phyloP scores from a whole-genome alignment of 2,329 filamentous ascomycete species.

The Fusarium zealandicum region DNA sequence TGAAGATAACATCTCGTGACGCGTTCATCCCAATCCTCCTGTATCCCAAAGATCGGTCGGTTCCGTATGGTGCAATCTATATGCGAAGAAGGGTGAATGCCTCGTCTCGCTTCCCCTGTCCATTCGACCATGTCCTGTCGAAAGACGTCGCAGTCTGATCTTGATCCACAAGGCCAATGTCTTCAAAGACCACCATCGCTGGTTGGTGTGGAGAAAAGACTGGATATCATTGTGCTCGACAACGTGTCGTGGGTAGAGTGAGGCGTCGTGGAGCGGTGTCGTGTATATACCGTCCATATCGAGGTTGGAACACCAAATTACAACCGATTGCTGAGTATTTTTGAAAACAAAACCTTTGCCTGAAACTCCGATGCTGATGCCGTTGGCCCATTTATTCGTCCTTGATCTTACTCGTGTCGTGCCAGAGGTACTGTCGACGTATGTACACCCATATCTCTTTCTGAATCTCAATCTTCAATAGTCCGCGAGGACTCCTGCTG shows the following conservation, averaged over 20 bases:
- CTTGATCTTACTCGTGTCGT: constrained; percentile 34
- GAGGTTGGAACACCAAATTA: constrained; percentile 37
- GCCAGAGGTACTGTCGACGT: constrained; percentile 29
- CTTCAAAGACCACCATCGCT: constrained; percentile 23
- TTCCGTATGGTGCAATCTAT: constrained; percentile 37
- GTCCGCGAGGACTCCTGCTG: constrained; percentile 23
- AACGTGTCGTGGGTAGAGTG: constrained; percentile 1
- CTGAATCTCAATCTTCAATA: constrained; percentile 26
- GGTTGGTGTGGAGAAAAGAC: background rate
- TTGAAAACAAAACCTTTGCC: constrained; percentile 37
- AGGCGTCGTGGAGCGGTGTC: constrained; percentile 15
- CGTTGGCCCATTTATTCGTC: constrained; percentile 27
- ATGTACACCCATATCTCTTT: constrained; percentile 33
- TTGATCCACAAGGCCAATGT: constrained; percentile 17
- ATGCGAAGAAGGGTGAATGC: constrained; percentile 34
- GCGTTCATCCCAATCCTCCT: constrained; percentile 24
- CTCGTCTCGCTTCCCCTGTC: constrained; percentile 24
- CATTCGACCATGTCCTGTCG: background rate
- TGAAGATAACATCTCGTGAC: constrained; percentile 28
- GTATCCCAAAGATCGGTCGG: constrained; percentile 25
- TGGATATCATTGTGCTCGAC: background rate
- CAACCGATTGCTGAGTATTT: constrained; percentile 30
- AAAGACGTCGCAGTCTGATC: background rate
- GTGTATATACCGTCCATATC: constrained; percentile 27
- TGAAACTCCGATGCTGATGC: constrained; percentile 48